Evolutionary conservation across 768 basidiomycete genomes (phyloP).

Genomic region (Amanita molliuscula): DNA sequence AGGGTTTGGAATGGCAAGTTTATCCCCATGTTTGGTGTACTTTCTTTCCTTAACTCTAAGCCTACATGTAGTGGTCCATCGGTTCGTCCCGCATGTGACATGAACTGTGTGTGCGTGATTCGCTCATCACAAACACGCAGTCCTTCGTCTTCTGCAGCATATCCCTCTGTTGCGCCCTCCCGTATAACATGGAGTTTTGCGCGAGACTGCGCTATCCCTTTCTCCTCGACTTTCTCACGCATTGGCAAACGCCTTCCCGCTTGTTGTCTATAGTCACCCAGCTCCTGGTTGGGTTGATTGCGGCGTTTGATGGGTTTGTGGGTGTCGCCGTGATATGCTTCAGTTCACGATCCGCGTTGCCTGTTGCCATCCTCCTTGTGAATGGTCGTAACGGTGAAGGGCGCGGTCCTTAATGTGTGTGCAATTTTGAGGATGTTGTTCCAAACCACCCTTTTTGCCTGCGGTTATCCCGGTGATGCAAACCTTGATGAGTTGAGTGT

Average conservation of each 20-base stretch:
- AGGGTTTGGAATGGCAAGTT: conserved; percentile 47
- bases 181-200: conserved; percentile 67
- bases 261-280: conserved; percentile 52
- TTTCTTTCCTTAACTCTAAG: neutral
- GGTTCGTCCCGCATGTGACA: conserved; percentile 16
- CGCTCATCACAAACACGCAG: conserved; percentile 13
- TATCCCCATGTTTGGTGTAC: neutral
- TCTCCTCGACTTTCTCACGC: conserved; percentile 34
- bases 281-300: conserved; percentile 48
- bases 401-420: conserved; percentile 33
- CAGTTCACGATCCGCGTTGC: conserved; percentile 54
- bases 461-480: conserved; percentile 44
- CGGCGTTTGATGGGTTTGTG: conserved; percentile 60
- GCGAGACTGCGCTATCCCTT: conserved; percentile 55
- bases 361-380: conserved; percentile 41
- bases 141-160: conserved; percentile 59
- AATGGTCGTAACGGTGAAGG: conserved; percentile 33
- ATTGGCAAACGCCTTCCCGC: conserved; percentile 33
- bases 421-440: conserved; percentile 53
- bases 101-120: neutral
- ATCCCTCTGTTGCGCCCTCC: conserved; percentile 58
- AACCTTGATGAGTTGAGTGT: conserved; percentile 33
- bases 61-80: conserved; percentile 27
- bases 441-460: conserved; percentile 56
- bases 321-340: conserved; percentile 60